Conservation (phyloP, 1,139 yeast genomes). For the Hyphopichia burtonii region DNA sequence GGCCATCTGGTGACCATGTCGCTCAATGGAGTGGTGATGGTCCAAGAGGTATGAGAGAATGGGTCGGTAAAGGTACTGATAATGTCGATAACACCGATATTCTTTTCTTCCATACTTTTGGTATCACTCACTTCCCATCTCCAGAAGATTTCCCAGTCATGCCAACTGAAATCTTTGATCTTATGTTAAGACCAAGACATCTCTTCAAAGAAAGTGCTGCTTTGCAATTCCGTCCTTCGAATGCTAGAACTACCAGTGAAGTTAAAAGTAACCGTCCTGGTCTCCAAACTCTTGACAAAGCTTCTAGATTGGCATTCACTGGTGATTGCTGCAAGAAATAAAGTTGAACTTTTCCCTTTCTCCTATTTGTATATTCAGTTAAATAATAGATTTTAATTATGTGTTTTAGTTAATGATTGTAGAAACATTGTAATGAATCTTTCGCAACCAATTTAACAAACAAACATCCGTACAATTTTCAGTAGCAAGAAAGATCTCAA, state of each 20-base stretch:
- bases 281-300: conserved; percentile 35
- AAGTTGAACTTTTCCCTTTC: background rate
- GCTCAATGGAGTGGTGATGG: conserved; percentile 82
- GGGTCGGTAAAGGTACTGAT: conserved; percentile 70
- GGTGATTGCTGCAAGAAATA: conserved; percentile 16
- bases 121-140: conserved; percentile 82
- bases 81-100: conserved; percentile 67
- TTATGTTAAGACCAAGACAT: conserved; percentile 75
- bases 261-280: conserved; percentile 44
- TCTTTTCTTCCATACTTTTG: conserved; percentile 76
- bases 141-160: conserved; percentile 89
- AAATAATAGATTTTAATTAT: background rate
- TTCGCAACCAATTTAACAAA: too few species aligned
- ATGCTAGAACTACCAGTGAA: conserved; percentile 60
- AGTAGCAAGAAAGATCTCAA: background rate
- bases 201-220: conserved; percentile 76
- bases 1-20: conserved; percentile 80
- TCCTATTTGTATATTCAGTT: background rate
- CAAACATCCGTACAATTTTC: too few species aligned
- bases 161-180: conserved; percentile 81
- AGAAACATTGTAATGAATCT: too few species aligned
- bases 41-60: conserved; percentile 63
- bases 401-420: background rate
- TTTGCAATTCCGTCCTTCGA: conserved; percentile 70
- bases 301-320: conserved; percentile 42